Evolutionary conservation across 306 rosid species (phyloP).

Genomic region (Alnus rubra): DNA sequence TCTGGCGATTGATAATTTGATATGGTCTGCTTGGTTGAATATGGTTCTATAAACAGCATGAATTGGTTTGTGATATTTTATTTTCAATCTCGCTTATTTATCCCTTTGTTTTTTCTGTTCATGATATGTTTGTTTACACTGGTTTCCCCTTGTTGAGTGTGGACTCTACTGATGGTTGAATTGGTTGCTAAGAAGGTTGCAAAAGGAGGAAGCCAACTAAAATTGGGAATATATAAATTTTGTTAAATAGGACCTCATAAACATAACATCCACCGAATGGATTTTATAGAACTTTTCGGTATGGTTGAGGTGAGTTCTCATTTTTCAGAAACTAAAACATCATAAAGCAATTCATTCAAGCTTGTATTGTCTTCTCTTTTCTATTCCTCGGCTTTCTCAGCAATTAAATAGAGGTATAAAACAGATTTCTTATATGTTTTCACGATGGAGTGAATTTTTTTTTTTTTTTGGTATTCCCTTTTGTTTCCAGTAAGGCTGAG

Average conservation of each 20-base stretch:
- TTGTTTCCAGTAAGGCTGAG: constrained; percentile 1
- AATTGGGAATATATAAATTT: background rate
- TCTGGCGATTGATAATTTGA: constrained; percentile 4
- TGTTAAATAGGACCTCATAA: background rate
- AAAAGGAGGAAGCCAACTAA: background rate
- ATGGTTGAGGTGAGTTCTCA: background rate
- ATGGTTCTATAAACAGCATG: constrained; percentile 25
- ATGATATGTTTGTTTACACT: constrained; percentile 1
- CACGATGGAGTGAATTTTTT: background rate
- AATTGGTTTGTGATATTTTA: constrained; percentile 13
- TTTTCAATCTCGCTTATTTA: constrained; percentile 6
- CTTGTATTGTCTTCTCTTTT: constrained; percentile 7
- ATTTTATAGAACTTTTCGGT: background rate
- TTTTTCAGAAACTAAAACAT: background rate
- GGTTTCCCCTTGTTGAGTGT: constrained; percentile 2
- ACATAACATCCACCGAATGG: background rate
- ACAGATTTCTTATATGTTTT: background rate
- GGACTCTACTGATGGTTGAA: constrained; percentile 21
- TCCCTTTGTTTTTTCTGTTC: background rate
- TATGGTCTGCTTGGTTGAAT: background rate
- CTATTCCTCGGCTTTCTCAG: background rate
- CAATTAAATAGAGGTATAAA: background rate
- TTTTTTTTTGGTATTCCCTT: constrained; percentile 6
- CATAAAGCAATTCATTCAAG: background rate
- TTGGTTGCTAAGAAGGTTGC: constrained; percentile 13